These are phyloP conservation scores for Papiliotrema terrestris DNA, from an alignment of 1,284 basidiomycete species.

Conservation along the genomic window DNA sequence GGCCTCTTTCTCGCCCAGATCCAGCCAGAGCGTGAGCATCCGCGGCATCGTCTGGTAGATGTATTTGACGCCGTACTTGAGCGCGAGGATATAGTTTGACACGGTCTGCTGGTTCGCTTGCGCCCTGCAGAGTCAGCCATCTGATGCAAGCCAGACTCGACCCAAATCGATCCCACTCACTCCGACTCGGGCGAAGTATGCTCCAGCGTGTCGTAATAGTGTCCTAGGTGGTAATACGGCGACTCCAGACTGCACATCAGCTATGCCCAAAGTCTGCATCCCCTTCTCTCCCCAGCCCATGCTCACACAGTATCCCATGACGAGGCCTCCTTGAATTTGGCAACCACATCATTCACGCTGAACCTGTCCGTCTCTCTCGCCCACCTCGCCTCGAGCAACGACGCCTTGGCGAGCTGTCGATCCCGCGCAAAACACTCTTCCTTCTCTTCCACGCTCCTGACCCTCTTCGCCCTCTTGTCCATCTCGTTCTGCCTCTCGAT, in stretches of 20 bases:
- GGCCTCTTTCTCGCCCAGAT: constrained; percentile 67
- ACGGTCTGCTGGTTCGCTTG: constrained; percentile 49
- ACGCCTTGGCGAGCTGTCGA: constrained; percentile 67
- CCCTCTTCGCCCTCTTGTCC: not conserved
- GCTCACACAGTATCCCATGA: constrained; percentile 59
- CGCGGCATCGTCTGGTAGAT: constrained; percentile 95
- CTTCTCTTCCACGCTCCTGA: constrained; percentile 43
- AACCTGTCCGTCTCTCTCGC: constrained; percentile 84
- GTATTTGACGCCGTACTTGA: constrained; percentile 85
- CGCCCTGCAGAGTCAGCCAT: constrained; percentile 13
- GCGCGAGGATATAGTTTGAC: constrained; percentile 68
- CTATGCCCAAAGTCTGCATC: constrained; percentile 1
- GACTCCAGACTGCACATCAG: constrained; percentile 68
- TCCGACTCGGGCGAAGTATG: constrained; percentile 12
- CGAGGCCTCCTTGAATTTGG: constrained; percentile 59
- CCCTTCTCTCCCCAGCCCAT: constrained; percentile 3
- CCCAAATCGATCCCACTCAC: constrained; percentile 12
- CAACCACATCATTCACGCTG: constrained; percentile 63
- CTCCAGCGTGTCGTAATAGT: constrained; percentile 66
- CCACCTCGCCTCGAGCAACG: constrained; percentile 86
- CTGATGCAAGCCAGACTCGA: not conserved
- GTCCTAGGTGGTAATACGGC: constrained; percentile 77
- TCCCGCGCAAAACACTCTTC: constrained; percentile 46
- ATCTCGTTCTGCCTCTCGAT: constrained; percentile 41
- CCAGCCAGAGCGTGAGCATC: constrained; percentile 92